Base-by-base conservation (phyloP, 768 basidiomycete species). In the Tulasnella sp. region DNA sequence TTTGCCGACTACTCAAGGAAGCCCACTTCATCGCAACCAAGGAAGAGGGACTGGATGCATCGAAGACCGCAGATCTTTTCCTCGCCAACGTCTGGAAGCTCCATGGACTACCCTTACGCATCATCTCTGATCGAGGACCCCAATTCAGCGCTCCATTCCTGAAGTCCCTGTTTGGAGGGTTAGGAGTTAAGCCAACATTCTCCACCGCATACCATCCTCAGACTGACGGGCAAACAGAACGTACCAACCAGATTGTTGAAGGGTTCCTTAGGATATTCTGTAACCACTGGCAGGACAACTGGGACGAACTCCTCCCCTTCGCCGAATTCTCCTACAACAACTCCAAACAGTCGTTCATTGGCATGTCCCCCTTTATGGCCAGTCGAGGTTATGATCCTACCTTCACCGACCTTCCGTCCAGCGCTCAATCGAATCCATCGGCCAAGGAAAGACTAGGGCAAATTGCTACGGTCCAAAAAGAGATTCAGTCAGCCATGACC, bases 61-160 rank as follows among this genome's bases (percentile, higher is more conserved):
- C 79, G 42, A 79, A 84, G 26, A 81, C 79, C 9, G 80, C 84
- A 48, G 81, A 78, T 84, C 70, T 87, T 1, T 87, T 86, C 80
- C 83, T 86, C 13, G 80, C 84, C 26, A 81, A 83, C 37, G 81
- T 87, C 35, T 87, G 84, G 77, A 77, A 77, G 26, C 51, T 51
- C 15, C 75, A 78, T 61, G 78, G 78, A 29, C 18, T 78, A 5
- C 78, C 78, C 6, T 10, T 23, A 35, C 29, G 39, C 2, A 78
- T 39, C 40, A 1, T 78, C 13, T 42, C 42, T 1, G 42, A 42
- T 42, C 42, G 42, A 42, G 42, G 42, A 1, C 7, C 42, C 7
- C 42, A 42, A 42, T 42, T 42, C 42, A 42, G 9, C 42, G 42
- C 42, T 1, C 13, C 13, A 1, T 78, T 79, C 67, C 37, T 39